Evolutionary conservation across 768 basidiomycete genomes (phyloP), one percentile per base, ranked within the genome.

Genomic region (Termitomyces heimii): DNA sequence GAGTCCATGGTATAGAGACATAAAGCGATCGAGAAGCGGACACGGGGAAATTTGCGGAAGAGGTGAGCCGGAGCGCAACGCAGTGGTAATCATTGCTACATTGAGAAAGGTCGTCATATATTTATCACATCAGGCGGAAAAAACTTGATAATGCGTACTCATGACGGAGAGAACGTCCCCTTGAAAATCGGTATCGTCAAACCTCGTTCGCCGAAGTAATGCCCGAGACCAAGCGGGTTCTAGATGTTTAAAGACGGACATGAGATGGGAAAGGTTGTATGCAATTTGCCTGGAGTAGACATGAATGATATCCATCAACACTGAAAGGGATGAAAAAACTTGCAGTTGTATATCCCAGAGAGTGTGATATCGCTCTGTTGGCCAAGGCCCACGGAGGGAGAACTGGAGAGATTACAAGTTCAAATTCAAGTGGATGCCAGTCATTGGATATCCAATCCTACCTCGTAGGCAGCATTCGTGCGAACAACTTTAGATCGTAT

Each of bases 21-120:
- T 71, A 59, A 79, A 82, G 10, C 81, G 69, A 59, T 82, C 79
- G 0, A 81, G 61, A 8, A 82, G 71, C 1, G 85, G 92, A 63
- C 86, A 88, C 0, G 93, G 92, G 2, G 92, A 94, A 54, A 94
- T 89, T 65, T 94, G 92, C 0, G 92, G 92, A 3, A 95, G 74
- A 0, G 93, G 84, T 7, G 73, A 74, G 4, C 89, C 92, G 0
- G 86, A 86, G 16, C 86, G 80, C 18, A 95, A 73, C 8, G 90
- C 80, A 0, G 84, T 85, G 0, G 91, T 86, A 54, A 91, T 84
- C 80, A 95, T 82, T 32, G 81, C 89, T 91, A 32, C 14, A 20
- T 4, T 6, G 5, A 9, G 16, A 50, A 10, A 26, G 8, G 26
- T n/a, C 12, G n/a, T 28, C 8, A 29, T 18, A 39, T 52, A 40